Base-by-base conservation (phyloP, 345 rosid genomes). In the Murraya paniculata region DNA sequence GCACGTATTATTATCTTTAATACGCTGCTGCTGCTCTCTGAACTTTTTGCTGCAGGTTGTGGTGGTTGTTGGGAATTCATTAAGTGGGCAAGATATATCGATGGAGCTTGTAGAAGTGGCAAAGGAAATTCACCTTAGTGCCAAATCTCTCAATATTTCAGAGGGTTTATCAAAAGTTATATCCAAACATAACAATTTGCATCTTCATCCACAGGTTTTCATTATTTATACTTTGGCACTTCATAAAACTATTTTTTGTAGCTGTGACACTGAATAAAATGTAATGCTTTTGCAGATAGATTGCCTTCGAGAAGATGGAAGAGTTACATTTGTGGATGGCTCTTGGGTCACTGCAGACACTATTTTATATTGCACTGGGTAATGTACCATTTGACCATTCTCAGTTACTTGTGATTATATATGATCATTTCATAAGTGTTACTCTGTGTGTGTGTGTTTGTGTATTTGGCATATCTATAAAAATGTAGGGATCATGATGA, bases 301-400 rank as follows among this genome's bases (percentile, higher is more conserved):
- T 4, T 83, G 82, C 36, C 85, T 95, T 7, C 77, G 86, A 66
- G 92, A 89, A 55, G 97, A 95, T 81, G 97, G 99, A 36, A 79
- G 75, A 27, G 91, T 92, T 65, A 11, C 33, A 28, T 95, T 95
- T 64, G 84, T 78, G 2, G 92, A 95, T 72, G 96, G 97, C 14
- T 82, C 91, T 30, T 88, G 82, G 77, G 81, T 91, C 69, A 72
- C 84, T 19, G 93, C 98, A 3, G 92, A 95, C 73, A 86, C 98
- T 5, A 89, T 93, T 76, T 41, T 95, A 36, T 91, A 93, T 71
- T 95, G 99, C 92, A 93, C 98, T 18, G 98, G 99, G 99, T 95
- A 91, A 86, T 74, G 61, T n/a, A 7, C 61, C 61, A 22, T 22
- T 8, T 24, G 24, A 22, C 13, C 27, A 58, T 58, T 58, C 61